Conservation (phyloP, 2,329 filamentous ascomycete species). For the Venturia aucupariae region DNA sequence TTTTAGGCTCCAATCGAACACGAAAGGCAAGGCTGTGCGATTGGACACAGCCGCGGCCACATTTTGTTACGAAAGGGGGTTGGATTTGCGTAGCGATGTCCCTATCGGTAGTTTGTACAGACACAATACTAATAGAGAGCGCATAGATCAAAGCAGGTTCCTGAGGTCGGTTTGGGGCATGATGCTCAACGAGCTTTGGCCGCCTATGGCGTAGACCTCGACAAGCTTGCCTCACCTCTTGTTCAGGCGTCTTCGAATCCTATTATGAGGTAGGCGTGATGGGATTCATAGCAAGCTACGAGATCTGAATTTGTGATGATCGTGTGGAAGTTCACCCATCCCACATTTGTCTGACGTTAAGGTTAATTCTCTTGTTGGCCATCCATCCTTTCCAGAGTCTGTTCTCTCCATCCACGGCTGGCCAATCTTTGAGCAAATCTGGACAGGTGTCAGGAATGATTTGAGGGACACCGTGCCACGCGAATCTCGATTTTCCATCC, state of each 20-base stretch:
- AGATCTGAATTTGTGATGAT: neutral
- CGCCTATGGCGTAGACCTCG: neutral
- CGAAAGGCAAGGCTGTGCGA: neutral
- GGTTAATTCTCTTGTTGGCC: constrained; percentile 74
- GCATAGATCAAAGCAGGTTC: no score
- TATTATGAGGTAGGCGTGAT: neutral
- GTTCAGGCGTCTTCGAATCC: neutral
- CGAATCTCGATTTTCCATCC: constrained; percentile 70
- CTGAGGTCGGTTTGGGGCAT: no score
- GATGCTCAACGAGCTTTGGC: no score
- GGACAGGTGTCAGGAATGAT: constrained; percentile 75
- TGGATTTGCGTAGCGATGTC: neutral
- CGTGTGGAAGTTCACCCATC: constrained; percentile 28
- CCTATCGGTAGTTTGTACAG: no score
- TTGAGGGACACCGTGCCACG: constrained; percentile 93
- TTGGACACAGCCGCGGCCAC: neutral
- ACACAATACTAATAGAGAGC: no score
- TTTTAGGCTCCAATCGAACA: neutral
- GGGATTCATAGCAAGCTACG: neutral
- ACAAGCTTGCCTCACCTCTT: neutral
- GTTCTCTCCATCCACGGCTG: constrained; percentile 44
- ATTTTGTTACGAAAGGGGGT: neutral
- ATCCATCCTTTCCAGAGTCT: constrained; percentile 80
- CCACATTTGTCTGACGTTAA: constrained; percentile 87
- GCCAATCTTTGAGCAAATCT: constrained; percentile 64